Base-by-base conservation (phyloP, 1,284 basidiomycete genomes). In the Macrocystidia cucumis region DNA sequence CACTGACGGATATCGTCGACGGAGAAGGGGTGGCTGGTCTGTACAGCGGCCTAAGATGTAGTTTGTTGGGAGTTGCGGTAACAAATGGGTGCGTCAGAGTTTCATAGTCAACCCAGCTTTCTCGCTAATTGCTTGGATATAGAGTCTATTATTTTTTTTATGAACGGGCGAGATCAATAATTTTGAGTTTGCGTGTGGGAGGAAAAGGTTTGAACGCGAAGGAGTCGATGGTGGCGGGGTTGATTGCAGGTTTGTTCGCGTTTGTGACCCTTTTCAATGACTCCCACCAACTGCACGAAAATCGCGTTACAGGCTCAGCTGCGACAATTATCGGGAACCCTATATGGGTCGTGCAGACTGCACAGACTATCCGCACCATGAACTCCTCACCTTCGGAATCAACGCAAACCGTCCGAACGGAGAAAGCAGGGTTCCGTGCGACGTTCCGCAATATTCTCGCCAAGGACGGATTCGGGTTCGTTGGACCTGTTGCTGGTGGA, bases 261-360 rank as follows among this genome's bases (percentile, higher is more conserved):
- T n/a, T n/a, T n/a, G n/a, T 19, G 23, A 17, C 20, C 33, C 27
- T 21, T 25, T 19, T 8, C 5, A 3, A 16, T 13, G 12, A 12
- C 29, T 14, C 13, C 20, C 34, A 17, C 25, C n/a, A 19, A n/a
- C n/a, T n/a, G n/a, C n/a, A n/a, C n/a, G n/a, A n/a, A n/a, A n/a
- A n/a, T n/a, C n/a, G n/a, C n/a, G n/a, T n/a, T 35, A 20, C 51
- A 85, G 91, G 93, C 26, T 88, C 87, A 13, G 87, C 87, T 4
- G 98, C 95, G 1, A 88, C 91, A 1, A 62, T 97, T 41, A 72
- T 91, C 42, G 89, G 83, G 57, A 98, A 98, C 60, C 95, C 95
- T 1, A 85, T 98, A 47, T 97, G 91, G 91, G 88, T 91, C 29
- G 67, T 92, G 11, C 88, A 93, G 55, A 95, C 92, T 3, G 87